Evolutionary conservation across 331 rosid species (phyloP).

Genomic region (Rhamnella rubrinervis): DNA sequence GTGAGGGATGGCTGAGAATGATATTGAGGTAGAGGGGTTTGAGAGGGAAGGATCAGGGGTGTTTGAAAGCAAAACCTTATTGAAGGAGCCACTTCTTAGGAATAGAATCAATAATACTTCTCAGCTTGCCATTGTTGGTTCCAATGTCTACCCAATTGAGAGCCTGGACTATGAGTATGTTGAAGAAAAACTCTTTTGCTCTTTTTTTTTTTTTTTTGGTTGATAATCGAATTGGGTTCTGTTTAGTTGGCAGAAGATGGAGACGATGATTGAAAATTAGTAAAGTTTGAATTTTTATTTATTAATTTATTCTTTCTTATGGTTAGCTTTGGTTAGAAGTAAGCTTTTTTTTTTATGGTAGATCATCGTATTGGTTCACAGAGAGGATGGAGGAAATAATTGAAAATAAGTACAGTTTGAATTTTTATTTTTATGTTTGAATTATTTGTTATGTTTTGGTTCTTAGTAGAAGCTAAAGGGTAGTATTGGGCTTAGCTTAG

Average conservation of each 20-base stretch:
- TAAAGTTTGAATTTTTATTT: not conserved
- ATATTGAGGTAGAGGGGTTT: slow-evolving; percentile 5
- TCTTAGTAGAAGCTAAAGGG: not conserved
- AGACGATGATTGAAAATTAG: not conserved
- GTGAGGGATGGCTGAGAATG: slow-evolving; percentile 3
- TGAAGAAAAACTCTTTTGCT: not conserved
- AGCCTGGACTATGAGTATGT: slow-evolving; percentile 82
- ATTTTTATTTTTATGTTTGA: too few relatives aligned
- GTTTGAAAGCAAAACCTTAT: not conserved
- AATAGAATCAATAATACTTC: slow-evolving; percentile 53
- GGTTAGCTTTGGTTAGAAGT: not conserved
- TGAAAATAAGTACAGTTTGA: not conserved
- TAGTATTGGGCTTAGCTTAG: not conserved
- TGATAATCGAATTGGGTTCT: not conserved
- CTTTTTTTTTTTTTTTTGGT: not conserved
- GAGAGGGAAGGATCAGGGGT: slow-evolving; percentile 9
- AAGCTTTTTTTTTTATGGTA: not conserved
- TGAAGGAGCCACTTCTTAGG: slow-evolving; percentile 50
- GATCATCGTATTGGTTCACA: not conserved
- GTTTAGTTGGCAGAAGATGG: slow-evolving; percentile 4
- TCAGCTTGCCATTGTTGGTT: slow-evolving; percentile 69
- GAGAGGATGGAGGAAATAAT: too few relatives aligned
- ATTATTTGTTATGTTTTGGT: not conserved
- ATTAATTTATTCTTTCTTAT: too few relatives aligned
- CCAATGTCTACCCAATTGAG: slow-evolving; percentile 63